Evolutionary conservation across 164 flowering plant genomes (phyloP).

Genomic region (Pachysandra terminalis): DNA sequence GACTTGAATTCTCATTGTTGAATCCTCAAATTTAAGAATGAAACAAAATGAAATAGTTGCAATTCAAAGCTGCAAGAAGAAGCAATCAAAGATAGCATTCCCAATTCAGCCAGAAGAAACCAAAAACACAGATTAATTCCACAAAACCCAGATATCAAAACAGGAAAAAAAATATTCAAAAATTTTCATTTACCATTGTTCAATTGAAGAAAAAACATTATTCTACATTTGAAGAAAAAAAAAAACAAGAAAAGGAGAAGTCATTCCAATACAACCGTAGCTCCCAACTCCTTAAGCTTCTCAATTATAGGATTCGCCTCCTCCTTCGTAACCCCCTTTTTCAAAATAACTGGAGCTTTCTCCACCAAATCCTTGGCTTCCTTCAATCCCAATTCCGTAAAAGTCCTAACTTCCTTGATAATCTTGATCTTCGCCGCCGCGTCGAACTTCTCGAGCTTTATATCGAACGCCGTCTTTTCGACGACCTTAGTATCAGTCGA

Average conservation of each 20-base stretch:
- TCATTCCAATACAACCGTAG: constrained; percentile 57
- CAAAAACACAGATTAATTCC: background rate
- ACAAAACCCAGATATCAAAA: background rate
- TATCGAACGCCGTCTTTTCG: constrained; percentile 62
- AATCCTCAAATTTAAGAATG: background rate
- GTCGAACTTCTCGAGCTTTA: constrained; percentile 67
- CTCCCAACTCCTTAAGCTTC: constrained; percentile 61
- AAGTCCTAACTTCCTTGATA: constrained; percentile 64
- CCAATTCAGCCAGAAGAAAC: background rate
- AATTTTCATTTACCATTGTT: background rate
- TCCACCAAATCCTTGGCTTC: constrained; percentile 83
- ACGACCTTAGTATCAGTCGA: constrained; percentile 29
- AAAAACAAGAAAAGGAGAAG: background rate
- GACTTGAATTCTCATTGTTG: background rate
- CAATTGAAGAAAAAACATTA: background rate
- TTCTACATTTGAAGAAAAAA: constrained; percentile 5
- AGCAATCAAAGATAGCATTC: background rate
- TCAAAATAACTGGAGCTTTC: constrained; percentile 55
- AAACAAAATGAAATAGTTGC: background rate
- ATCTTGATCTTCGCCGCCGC: constrained; percentile 66
- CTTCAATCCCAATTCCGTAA: constrained; percentile 68
- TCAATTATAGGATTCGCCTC: constrained; percentile 42
- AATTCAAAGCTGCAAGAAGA: background rate
- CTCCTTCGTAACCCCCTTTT: constrained; percentile 57
- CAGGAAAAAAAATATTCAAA: background rate